A percentile compares a stretch with the other conserved stretches of the same genome.
Conservation (phyloP, 352 stramenopile species). For the Phytophthora tentaculata region DNA sequence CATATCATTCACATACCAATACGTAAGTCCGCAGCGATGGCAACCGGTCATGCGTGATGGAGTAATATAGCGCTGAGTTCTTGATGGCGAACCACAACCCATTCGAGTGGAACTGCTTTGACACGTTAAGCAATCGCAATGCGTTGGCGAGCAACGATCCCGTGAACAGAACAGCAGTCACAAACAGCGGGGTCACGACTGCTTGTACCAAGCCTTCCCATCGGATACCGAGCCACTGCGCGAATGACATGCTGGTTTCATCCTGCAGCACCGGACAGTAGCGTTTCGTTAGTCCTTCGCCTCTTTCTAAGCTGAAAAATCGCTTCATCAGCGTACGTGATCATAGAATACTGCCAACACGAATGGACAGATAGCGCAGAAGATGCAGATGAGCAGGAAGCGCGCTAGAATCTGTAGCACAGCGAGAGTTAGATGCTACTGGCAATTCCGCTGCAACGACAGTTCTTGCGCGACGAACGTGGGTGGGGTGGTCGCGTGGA, state of each 20-base stretch:
- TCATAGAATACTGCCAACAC: constrained; percentile 85
- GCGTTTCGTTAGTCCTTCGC: constrained; percentile 1
- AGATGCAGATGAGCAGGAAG: constrained; percentile 90
- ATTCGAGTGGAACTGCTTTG: constrained; percentile 77
- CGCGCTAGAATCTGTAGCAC: constrained; percentile 77
- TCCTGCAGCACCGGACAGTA: constrained; percentile 50
- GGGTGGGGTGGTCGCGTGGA: constrained; percentile 83
- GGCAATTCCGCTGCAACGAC: neutral
- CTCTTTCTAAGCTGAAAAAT: neutral
- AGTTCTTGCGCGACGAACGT: constrained; percentile 47
- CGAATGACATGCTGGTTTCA: constrained; percentile 81
- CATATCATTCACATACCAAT: constrained; percentile 46
- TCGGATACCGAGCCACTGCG: constrained; percentile 85
- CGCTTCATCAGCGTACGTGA: constrained; percentile 49
- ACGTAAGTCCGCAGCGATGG: constrained; percentile 86
- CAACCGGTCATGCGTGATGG: constrained; percentile 72
- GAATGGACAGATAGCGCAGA: constrained; percentile 85
- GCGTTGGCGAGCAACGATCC: constrained; percentile 78
- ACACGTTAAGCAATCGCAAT: constrained; percentile 78
- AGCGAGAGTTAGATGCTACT: constrained; percentile 8
- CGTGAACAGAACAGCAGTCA: constrained; percentile 81
- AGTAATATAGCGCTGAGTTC: constrained; percentile 84
- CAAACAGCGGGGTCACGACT: constrained; percentile 63
- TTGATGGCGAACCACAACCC: constrained; percentile 82
- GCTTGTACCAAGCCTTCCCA: constrained; percentile 62